Evolutionary conservation across 257 asterid genomes (phyloP).

Genomic region (Hygrophila difformis): DNA sequence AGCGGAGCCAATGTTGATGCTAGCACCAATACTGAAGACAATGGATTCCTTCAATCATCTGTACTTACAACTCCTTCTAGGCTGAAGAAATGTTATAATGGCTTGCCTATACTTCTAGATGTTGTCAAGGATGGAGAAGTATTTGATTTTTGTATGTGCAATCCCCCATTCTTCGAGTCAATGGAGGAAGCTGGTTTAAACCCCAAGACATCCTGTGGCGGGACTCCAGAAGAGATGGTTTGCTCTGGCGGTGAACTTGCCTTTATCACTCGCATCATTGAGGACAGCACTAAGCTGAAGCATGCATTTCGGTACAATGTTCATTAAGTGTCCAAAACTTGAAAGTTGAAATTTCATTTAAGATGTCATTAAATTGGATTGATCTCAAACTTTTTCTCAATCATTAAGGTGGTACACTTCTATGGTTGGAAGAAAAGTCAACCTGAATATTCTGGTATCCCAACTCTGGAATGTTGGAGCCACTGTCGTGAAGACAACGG

Average conservation of each 20-base stretch:
- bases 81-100: slow-evolving; percentile 22
- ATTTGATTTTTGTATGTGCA: slow-evolving; percentile 94
- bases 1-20: slow-evolving; percentile 16
- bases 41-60: slow-evolving; percentile 15
- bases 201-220: slow-evolving; percentile 95
- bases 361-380: neutral
- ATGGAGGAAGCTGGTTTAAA: slow-evolving; percentile 88
- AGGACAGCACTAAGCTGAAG: slow-evolving; percentile 61
- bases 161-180: slow-evolving; percentile 89
- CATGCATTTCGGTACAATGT: slow-evolving; percentile 59
- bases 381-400: neutral
- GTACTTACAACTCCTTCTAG: slow-evolving; percentile 15
- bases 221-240: slow-evolving; percentile 85
- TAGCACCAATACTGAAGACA: slow-evolving; percentile 8
- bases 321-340: slow-evolving; percentile 7
- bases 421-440: slow-evolving; percentile 86
- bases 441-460: slow-evolving; percentile 60
- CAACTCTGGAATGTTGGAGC: slow-evolving; percentile 74
- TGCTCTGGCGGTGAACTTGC: slow-evolving; percentile 83
- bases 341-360: neutral
- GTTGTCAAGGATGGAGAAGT: slow-evolving; percentile 66
- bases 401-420: slow-evolving; percentile 98
- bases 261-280: slow-evolving; percentile 67
- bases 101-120: slow-evolving; percentile 55
- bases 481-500: slow-evolving; percentile 83